Evolutionary conservation across 83 land plant species (phyloP), one percentile per base, ranked within the genome.

Genomic region (Picea mariana): DNA sequence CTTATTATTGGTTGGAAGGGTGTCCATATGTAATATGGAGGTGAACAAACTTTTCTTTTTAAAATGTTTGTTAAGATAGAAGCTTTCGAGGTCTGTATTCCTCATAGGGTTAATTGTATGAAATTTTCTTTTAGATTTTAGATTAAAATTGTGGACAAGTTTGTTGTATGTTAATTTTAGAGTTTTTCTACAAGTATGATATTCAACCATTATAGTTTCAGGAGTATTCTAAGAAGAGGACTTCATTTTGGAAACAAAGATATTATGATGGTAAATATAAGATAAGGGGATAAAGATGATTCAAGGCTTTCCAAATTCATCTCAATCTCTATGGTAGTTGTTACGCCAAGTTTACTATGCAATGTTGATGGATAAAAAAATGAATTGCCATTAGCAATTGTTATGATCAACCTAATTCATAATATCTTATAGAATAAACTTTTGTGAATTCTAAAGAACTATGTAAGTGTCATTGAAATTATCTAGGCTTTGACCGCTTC

Each of bases 391-490:
- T 55, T 17, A 63, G 80, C 82, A n/a, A n/a, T n/a, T n/a, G n/a
- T n/a, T n/a, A n/a, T n/a, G n/a, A 38, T 66, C 44, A 80, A 44
- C 40, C 21, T 80, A 67, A 80, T 80, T 27, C 18, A 42, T 27
- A 69, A 80, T 23, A 69, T 69, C 58, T 80, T 80, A 6, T 80
- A 20, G 49, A 23, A 58, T 24, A 80, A 80, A 42, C 80, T n/a
- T 80, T 21, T 80, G 20, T 44, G 82, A 17, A 80, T 68, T 65
- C 80, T 80, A 68, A 80, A 80, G 13, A 21, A 80, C 69, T 69
- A 80, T 65, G 65, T 80, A 47, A n/a, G n/a, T n/a, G n/a, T n/a
- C n/a, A n/a, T n/a, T n/a, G n/a, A n/a, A n/a, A n/a, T n/a, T n/a
- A n/a, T n/a, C n/a, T n/a, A n/a, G n/a, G n/a, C n/a, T n/a, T n/a